These are phyloP conservation scores for Xanthoconium separans DNA, from an alignment of 1,284 basidiomycete species.

Conservation along the genomic window DNA sequence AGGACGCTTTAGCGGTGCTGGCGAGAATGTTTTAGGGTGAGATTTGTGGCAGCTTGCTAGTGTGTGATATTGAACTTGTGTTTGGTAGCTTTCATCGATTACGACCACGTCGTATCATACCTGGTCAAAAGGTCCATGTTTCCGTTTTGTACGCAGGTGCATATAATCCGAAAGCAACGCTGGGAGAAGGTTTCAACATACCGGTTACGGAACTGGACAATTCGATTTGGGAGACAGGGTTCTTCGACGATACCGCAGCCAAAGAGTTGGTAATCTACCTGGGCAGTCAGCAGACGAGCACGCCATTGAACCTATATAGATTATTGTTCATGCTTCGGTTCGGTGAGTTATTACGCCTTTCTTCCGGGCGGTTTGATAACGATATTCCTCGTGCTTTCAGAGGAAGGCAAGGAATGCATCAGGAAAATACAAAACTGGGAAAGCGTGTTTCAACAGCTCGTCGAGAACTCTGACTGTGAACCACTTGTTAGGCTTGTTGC, in stretches of 20 bases:
- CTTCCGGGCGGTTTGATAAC: background rate
- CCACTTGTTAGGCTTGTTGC: conserved; percentile 20
- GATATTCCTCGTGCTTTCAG: conserved; percentile 1
- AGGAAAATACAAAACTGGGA: conserved; percentile 12
- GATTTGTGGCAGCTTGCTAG: background rate
- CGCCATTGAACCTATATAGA: conserved; percentile 23
- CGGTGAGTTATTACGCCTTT: conserved; percentile 6
- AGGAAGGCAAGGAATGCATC: conserved; percentile 24
- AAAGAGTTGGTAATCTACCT: conserved; percentile 16
- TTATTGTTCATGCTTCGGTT: conserved; percentile 29
- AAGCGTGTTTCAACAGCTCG: conserved; percentile 8
- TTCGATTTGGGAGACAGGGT: conserved; percentile 23
- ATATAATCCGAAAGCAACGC: conserved; percentile 25
- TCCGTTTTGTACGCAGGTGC: conserved; percentile 27
- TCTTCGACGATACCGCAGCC: conserved; percentile 27
- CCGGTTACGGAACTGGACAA: conserved; percentile 5
- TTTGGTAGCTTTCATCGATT: conserved; percentile 18
- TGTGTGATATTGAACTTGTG: background rate
- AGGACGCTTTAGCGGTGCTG: conserved; percentile 15
- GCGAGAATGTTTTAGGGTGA: conserved; percentile 16
- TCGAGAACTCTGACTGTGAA: background rate
- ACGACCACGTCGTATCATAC: conserved; percentile 28
- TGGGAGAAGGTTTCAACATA: conserved; percentile 29
- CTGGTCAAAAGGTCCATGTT: conserved; percentile 32
- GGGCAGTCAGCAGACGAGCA: conserved; percentile 7